These are phyloP conservation scores for Hibiscus syriacus DNA, from an alignment of 345 rosid species.

Conservation along the genomic window DNA sequence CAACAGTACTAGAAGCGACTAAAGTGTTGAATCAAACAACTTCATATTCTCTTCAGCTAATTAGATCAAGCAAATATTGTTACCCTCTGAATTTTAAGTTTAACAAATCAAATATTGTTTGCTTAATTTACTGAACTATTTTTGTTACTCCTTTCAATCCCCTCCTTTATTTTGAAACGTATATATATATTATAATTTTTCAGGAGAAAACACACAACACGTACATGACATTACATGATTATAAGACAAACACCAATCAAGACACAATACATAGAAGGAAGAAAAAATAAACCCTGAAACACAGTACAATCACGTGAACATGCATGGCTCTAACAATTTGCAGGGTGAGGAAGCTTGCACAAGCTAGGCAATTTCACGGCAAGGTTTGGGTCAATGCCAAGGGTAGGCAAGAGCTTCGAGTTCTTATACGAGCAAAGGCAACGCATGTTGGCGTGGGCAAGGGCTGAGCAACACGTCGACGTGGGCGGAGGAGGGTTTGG, in stretches of 20 bases:
- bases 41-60: not conserved
- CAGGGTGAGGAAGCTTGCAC: conserved; percentile 39
- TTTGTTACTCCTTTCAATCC: too few species aligned
- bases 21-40: too few species aligned
- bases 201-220: not conserved
- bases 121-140: too few species aligned
- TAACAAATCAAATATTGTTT: too few species aligned
- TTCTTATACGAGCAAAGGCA: conserved; percentile 54
- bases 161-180: not conserved
- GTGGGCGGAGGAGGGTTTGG: conserved; percentile 38
- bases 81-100: too few species aligned
- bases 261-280: not conserved
- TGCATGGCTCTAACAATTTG: too few species aligned
- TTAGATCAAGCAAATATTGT: too few species aligned
- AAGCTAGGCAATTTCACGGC: conserved; percentile 46
- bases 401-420: conserved; percentile 37
- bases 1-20: too few species aligned
- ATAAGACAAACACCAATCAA: not conserved
- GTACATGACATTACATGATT: not conserved
- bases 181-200: not conserved
- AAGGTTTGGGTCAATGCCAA: conserved; percentile 53
- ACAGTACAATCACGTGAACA: not conserved
- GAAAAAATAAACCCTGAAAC: not conserved
- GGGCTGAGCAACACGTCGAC: conserved; percentile 32
- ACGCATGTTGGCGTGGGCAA: conserved; percentile 30